Base-by-base conservation (phyloP, 176 grass and related monocot species). In the Chloris gayana region DNA sequence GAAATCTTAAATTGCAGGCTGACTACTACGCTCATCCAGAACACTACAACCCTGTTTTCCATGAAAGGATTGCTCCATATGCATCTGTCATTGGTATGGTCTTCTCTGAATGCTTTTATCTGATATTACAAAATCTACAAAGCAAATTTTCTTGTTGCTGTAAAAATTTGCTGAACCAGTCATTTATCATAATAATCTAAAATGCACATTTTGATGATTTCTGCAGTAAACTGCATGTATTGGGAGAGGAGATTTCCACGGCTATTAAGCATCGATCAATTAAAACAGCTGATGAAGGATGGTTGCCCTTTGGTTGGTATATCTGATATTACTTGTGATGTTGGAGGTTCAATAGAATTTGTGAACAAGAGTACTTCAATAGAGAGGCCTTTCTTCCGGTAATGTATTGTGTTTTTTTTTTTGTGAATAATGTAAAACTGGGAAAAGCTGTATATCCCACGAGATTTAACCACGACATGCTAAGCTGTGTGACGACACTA, bases 191-290 rank as follows among this genome's bases (percentile, higher is more conserved):
- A 25, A 76, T 79, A 49, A 29, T 57, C 68, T 84, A 60, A 79
- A 73, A 27, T 81, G 26, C 34, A 32, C 26, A 44, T 64, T 15
- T 15, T 79, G 19, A 12, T 81, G 18, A 6, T 86, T 60, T 85
- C 66, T 87, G 41, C 74, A 98, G 95, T 98, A 31, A 98, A 98
- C 77, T 98, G 95, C 82, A 98, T 94, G 92, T 98, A 98, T 44
- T 98, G 95, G 95, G 95, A 98, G 72, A 94, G 81, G 75, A 98
- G 95, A 64, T 98, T 98, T 91, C 92, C 92, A 64, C 83, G 84
- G 49, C 81, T 98, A 70, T 67, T 98, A 79, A 98, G 81, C 75
- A 91, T 49, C 12, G 64, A 91, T 17, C 95, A 98, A 70, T 76
- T 93, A 76, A 81, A 93, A 76, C 92, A 91, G 74, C 63, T 98